Evolutionary conservation across 495 filamentous ascomycete species (phyloP).

Genomic region (Rhizodiscina lignyota): DNA sequence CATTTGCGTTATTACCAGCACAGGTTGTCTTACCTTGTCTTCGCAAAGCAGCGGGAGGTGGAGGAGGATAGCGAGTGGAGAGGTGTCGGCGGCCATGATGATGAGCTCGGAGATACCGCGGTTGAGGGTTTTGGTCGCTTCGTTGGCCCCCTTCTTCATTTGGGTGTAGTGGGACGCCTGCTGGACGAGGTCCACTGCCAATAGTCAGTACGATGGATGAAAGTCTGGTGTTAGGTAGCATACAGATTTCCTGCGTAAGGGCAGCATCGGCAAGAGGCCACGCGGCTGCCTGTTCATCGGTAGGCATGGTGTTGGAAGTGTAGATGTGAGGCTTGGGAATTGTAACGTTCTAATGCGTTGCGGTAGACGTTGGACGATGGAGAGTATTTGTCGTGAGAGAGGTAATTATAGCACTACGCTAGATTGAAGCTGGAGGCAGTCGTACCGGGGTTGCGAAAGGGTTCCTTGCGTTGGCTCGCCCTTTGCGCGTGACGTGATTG

Average conservation of each 20-base stretch:
- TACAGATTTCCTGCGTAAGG: constrained; percentile 1
- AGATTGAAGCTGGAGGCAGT: too few species aligned
- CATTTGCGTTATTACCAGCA: too few species aligned
- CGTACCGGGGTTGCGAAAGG: constrained; percentile 6
- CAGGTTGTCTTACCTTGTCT: constrained; percentile 46
- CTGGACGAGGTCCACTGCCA: constrained; percentile 76
- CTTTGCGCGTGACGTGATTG: constrained; percentile 5
- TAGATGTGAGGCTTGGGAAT: too few species aligned
- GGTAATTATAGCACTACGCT: too few species aligned
- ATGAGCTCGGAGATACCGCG: constrained; percentile 79
- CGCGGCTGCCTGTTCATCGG: constrained; percentile 31
- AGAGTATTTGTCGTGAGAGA: too few species aligned
- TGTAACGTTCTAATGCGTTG: too few species aligned
- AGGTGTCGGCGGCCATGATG: constrained; percentile 66
- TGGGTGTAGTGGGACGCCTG: constrained; percentile 72
- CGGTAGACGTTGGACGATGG: too few species aligned
- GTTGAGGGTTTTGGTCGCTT: constrained; percentile 75
- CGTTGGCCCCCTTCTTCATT: constrained; percentile 57
- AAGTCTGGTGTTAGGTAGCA: constrained; percentile 3
- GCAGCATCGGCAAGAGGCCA: constrained; percentile 70
- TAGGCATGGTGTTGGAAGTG: too few species aligned
- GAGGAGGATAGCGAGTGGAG: constrained; percentile 75
- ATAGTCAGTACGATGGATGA: constrained; percentile 38
- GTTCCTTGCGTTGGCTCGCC: constrained; percentile 15
- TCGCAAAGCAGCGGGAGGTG: constrained; percentile 81